These are phyloP conservation scores for Ophiocordyceps robertsii DNA, from an alignment of 2,329 filamentous ascomycete genomes.

Conservation along the genomic window DNA sequence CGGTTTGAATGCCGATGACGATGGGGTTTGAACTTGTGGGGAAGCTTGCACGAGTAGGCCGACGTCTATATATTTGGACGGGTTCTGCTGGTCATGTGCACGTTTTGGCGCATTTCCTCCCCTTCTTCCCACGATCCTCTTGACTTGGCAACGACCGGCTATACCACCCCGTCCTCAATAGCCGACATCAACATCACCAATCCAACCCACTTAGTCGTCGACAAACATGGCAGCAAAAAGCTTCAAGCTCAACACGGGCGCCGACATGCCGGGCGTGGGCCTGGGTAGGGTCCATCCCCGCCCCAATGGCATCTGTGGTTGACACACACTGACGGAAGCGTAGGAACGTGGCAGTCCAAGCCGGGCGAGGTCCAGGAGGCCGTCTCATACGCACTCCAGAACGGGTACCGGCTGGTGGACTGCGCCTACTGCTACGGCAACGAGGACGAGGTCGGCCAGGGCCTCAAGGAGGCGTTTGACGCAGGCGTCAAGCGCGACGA, in stretches of 20 bases:
- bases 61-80: too few relatives aligned
- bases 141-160: too few relatives aligned
- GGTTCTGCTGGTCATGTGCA: too few relatives aligned
- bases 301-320: too few relatives aligned
- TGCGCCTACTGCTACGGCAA: slow-evolving; percentile 68
- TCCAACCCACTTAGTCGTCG: too few relatives aligned
- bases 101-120: too few relatives aligned
- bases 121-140: too few relatives aligned
- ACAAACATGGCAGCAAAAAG: slow-evolving; percentile 13
- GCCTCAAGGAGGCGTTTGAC: slow-evolving; percentile 58
- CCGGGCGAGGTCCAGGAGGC: slow-evolving; percentile 44
- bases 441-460: slow-evolving; percentile 71
- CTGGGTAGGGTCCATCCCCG: slow-evolving; percentile 32
- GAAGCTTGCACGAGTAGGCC: too few relatives aligned
- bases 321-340: not conserved
- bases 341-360: slow-evolving; percentile 52
- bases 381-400: slow-evolving; percentile 43
- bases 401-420: slow-evolving; percentile 50
- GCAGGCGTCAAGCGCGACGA: slow-evolving; percentile 63
- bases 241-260: slow-evolving; percentile 52
- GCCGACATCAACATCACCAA: too few relatives aligned
- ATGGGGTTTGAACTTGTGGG: too few relatives aligned
- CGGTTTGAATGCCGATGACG: not conserved
- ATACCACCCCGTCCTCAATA: too few relatives aligned
- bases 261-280: slow-evolving; percentile 49